Evolutionary conservation across 495 filamentous ascomycete genomes (phyloP).

Genomic region (Baudoinia panamericana): DNA sequence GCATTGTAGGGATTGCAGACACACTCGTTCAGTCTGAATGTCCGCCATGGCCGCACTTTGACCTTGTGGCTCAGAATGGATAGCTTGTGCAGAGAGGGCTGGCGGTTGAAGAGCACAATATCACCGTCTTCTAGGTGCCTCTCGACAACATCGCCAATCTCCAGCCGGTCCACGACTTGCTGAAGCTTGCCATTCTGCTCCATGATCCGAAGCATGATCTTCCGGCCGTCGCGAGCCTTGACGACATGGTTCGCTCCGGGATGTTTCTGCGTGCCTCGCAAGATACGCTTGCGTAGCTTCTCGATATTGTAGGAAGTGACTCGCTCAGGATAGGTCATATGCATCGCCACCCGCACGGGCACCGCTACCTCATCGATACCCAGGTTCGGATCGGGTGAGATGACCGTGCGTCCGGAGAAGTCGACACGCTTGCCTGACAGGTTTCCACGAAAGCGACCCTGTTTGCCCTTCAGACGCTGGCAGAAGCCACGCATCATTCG

Average conservation of each 20-base stretch:
- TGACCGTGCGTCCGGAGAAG: constrained; percentile 94
- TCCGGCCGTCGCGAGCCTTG: constrained; percentile 51
- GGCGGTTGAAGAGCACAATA: constrained; percentile 94
- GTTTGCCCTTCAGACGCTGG: constrained; percentile 90
- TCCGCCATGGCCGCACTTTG: constrained; percentile 88
- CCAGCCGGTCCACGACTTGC: constrained; percentile 52
- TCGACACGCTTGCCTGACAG: constrained; percentile 96
- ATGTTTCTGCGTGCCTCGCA: constrained; percentile 60
- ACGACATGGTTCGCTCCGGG: constrained; percentile 76
- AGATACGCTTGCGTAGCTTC: constrained; percentile 59
- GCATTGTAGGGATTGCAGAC: constrained; percentile 98
- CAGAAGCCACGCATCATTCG: constrained; percentile 86
- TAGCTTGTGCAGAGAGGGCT: constrained; percentile 94
- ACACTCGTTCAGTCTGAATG: constrained; percentile 94
- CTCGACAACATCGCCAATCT: constrained; percentile 79
- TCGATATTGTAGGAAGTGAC: constrained; percentile 70
- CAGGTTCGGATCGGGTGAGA: constrained; percentile 90
- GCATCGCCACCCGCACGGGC: constrained; percentile 77
- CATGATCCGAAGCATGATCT: constrained; percentile 45
- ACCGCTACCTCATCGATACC: constrained; percentile 90
- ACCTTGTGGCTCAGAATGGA: constrained; percentile 91
- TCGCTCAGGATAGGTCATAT: constrained; percentile 85
- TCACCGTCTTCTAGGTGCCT: constrained; percentile 92
- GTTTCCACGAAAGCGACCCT: constrained; percentile 93
- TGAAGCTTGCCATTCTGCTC: constrained; percentile 51